Evolutionary conservation across 164 flowering plant genomes (phyloP), one percentile per base, ranked within the genome.

Genomic region (Tetrastigma voinierianum): DNA sequence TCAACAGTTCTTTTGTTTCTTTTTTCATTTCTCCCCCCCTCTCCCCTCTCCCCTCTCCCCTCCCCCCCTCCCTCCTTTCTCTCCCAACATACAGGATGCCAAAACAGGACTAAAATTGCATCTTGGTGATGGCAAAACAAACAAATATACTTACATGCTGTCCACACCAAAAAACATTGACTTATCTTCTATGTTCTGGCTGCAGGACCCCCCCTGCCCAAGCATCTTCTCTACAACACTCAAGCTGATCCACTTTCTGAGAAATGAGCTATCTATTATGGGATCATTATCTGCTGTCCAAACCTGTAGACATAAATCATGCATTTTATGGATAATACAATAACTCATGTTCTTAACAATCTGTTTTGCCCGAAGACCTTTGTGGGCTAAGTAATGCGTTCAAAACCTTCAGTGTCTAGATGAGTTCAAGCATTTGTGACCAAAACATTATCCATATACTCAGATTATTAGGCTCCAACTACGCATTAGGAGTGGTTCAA

Each of bases 261-360:
- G 23, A 53, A 47, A 61, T 17, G 10, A 19, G 32, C 18, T 17
- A 45, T 45, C 16, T 19, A 47, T 57, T 44, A 9, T 2, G 52
- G 9, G 20, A 61, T 60, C 54, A 55, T 59, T 65, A 74, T 70
- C 74, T 70, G 19, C 65, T 11, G 52, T 70, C 74, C 60, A 74
- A 62, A 66, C 77, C 77, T 74, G 77, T 51, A 16, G 16, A 9
- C 19, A 53, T 53, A 24, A 9, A 24, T 54, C 43, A 46, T 23
- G 5, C 6, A 16, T 48, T 43, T 25, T 16, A 59, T 19, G 10
- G 23, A 47, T 20, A 32, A 32, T 32, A 32, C 40, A 32, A 32
- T 3, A 32, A 32, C 40, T 32, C 3, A 7, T 7, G 6, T 32
- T 32, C 5, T 32, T 32, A 32, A 32, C 3, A 32, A 4, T 32